phyloP scores from a whole-genome alignment of 192 early-diverging fungal genomes.

The Coemansia umbellata region DNA sequence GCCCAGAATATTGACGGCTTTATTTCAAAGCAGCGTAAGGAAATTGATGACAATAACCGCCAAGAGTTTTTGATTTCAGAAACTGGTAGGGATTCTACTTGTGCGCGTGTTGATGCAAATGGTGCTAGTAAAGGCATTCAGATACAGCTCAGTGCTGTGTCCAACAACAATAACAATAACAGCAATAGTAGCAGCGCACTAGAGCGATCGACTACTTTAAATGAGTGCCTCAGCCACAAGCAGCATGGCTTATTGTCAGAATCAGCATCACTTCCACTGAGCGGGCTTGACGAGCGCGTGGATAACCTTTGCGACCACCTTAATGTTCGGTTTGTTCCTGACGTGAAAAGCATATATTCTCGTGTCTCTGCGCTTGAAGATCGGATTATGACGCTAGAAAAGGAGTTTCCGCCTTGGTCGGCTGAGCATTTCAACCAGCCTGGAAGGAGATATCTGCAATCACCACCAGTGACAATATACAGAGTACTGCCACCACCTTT shows the following conservation, averaged over 20 bases:
- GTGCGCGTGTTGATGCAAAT: conserved; percentile 70
- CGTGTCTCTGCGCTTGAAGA: conserved; percentile 74
- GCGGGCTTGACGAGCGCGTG: conserved; percentile 53
- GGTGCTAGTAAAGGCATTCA: conserved; percentile 73
- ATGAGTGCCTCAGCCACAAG: too few species aligned
- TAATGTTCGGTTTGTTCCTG: conserved; percentile 60
- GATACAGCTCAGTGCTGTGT: conserved; percentile 67
- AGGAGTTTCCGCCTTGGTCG: conserved; percentile 74
- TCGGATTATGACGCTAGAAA: conserved; percentile 69
- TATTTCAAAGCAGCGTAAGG: conserved; percentile 52
- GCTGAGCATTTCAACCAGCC: conserved; percentile 69
- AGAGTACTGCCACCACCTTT: conserved; percentile 20
- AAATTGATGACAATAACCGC: conserved; percentile 61
- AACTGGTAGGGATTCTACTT: conserved; percentile 22
- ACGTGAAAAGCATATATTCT: conserved; percentile 21
- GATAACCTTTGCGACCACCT: conserved; percentile 72
- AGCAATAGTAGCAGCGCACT: conserved; percentile 64
- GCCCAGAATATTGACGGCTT: conserved; percentile 52
- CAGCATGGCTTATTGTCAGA: too few species aligned
- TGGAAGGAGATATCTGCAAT: conserved; percentile 24
- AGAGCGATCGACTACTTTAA: conserved; percentile 50
- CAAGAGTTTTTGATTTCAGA: conserved; percentile 57
- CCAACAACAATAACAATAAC: conserved; percentile 53
- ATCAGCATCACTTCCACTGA: conserved; percentile 19
- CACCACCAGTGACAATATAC: conserved; percentile 33